Percentiles rank a stretch among this genome's conserved stretches.
Evolutionary conservation across 2,329 filamentous ascomycete genomes (phyloP).

Genomic region (Penicillium sp.): DNA sequence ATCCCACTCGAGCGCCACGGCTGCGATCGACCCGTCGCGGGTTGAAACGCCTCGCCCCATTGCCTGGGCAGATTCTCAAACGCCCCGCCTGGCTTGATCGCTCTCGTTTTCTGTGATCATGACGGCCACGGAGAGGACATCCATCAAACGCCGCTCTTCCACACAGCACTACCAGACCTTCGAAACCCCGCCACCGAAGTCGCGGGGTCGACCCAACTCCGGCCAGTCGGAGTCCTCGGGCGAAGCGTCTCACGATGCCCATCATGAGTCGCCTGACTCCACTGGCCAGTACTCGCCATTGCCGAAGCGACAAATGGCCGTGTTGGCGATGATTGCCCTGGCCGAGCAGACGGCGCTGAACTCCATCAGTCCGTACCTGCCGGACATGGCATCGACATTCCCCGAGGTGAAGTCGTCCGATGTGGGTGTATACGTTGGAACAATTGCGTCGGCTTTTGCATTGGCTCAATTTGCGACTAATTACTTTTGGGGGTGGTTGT

Average conservation of each 20-base stretch:
- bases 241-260: constrained; percentile 31
- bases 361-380: constrained; percentile 92
- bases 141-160: constrained; percentile 46
- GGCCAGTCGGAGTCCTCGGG: constrained; percentile 46
- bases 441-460: constrained; percentile 89
- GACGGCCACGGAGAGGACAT: constrained; percentile 33
- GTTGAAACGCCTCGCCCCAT: constrained; percentile 5
- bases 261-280: constrained; percentile 30
- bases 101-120: constrained; percentile 23
- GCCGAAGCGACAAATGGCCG: constrained; percentile 78
- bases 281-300: constrained; percentile 65
- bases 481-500: constrained; percentile 86
- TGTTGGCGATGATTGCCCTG: constrained; percentile 85
- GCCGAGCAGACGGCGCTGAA: constrained; percentile 97
- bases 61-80: constrained; percentile 11
- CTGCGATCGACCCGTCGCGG: constrained; percentile 8
- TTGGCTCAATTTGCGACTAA: constrained; percentile 91
- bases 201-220: constrained; percentile 49
- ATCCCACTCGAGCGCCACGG: constrained; percentile 10
- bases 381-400: constrained; percentile 86
- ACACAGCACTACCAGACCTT: constrained; percentile 55
- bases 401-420: constrained; percentile 73
- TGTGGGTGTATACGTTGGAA: constrained; percentile 85
- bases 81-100: constrained; percentile 1
- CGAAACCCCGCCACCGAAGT: constrained; percentile 51